Evolutionary conservation across 495 filamentous ascomycete species (phyloP).

Genomic region (Aspergillus bridgeri): DNA sequence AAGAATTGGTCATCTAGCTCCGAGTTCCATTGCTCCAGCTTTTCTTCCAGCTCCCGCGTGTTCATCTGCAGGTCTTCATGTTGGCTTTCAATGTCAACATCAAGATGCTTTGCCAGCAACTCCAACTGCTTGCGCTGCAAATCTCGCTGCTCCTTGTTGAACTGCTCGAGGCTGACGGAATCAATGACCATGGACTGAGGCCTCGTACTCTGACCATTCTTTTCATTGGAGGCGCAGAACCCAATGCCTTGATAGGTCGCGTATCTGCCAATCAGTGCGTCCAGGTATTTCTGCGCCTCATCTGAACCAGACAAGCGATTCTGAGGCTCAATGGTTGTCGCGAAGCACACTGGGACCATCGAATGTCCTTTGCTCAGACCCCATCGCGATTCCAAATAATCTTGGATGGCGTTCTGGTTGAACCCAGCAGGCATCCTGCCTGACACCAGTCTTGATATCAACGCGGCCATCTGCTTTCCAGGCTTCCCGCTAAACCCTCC

Average conservation of each 20-base stretch:
- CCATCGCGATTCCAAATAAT: constrained; percentile 90
- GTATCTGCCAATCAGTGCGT: constrained; percentile 82
- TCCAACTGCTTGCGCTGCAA: constrained; percentile 96
- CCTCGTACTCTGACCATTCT: neutral
- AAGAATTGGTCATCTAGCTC: constrained; percentile 97
- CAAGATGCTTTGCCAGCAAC: constrained; percentile 85
- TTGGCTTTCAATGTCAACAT: constrained; percentile 66
- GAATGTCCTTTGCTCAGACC: constrained; percentile 83
- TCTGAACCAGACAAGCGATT: constrained; percentile 76
- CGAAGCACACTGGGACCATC: constrained; percentile 57
- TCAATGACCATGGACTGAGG: constrained; percentile 78
- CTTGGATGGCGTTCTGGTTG: constrained; percentile 87
- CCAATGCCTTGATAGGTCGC: constrained; percentile 76
- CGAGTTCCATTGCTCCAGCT: constrained; percentile 86
- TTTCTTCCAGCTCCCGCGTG: constrained; percentile 75
- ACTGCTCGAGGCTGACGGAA: constrained; percentile 84
- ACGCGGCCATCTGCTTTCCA: constrained; percentile 88
- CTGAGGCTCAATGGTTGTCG: constrained; percentile 86
- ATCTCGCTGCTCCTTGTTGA: constrained; percentile 86
- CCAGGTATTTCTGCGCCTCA: constrained; percentile 86
- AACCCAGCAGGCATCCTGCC: constrained; percentile 99
- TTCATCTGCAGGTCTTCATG: neutral
- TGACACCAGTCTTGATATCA: constrained; percentile 89
- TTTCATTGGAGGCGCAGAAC: constrained; percentile 46
- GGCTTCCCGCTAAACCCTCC: constrained; percentile 93